Evolutionary conservation across 1,139 yeast genomes (phyloP), one percentile per base, ranked within the genome.

Genomic region (Nakaseomyces nivariensis): DNA sequence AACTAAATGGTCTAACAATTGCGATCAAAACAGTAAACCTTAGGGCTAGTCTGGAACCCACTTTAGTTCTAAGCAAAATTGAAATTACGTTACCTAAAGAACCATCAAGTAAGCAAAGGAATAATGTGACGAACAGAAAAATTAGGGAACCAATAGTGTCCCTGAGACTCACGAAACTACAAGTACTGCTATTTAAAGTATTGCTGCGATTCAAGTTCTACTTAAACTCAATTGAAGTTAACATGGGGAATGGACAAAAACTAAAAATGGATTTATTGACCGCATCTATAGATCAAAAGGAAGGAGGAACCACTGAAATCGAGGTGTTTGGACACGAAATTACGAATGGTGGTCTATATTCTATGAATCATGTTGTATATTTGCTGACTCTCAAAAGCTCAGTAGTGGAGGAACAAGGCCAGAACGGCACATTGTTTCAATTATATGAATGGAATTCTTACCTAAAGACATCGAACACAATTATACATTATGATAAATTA

Each of bases 321-420:
- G 62, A 59, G 33, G 44, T 53, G 4, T 59, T 59, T 42, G 26
- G 56, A 31, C 60, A 58, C 48, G 57, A 52, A 7, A 44, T 56
- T 3, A 32, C 49, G 5, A 54, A 54, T 10, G 50, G 48, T 10
- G 51, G 52, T 4, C 52, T 53, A 4, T 60, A 54, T 37, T 50
- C 51, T 6, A 44, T 57, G 9, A 58, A 56, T 37, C 58, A 58
- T 44, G 47, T 53, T 11, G 56, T 58, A 3, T 58, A 54, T 37
- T 54, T 48, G 26, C 34, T 56, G n/a, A 52, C 53, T 32, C 54
- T 54, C 26, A 49, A 51, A 11, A 27, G 13, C 24, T 27, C 33
- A 4, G 25, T 11, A 4, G 34, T 29, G 8, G 8, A 41, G 11
- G 44, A 29, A 13, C 34, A 27, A 4, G 25, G 25, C 5, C n/a